These are phyloP conservation scores for Tricholomella constricta DNA, from an alignment of 768 basidiomycete genomes.

Conservation along the genomic window DNA sequence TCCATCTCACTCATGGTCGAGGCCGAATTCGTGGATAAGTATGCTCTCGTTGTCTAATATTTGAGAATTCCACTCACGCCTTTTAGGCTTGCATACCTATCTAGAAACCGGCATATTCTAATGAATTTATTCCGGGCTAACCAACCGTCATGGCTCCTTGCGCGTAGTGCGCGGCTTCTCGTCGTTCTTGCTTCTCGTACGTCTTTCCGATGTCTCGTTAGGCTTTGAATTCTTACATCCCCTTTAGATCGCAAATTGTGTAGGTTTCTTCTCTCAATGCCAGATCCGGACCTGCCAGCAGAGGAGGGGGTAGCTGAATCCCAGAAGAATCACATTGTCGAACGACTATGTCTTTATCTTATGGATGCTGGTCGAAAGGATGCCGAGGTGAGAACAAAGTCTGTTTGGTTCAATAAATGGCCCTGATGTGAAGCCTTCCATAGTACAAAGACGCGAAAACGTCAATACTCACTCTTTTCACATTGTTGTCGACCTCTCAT, in stretches of 20 bases:
- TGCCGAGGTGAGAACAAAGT: slow-evolving; percentile 38
- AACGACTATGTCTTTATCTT: slow-evolving; percentile 49
- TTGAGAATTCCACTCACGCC: background rate
- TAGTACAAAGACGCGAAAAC: slow-evolving; percentile 31
- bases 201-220: slow-evolving; percentile 23
- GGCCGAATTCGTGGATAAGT: slow-evolving; percentile 44
- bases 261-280: slow-evolving; percentile 42
- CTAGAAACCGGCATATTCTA: slow-evolving; percentile 43
- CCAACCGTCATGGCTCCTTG: slow-evolving; percentile 56
- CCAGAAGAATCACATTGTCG: slow-evolving; percentile 44
- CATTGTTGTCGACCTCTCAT: slow-evolving; percentile 41
- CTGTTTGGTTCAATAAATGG: background rate
- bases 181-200: slow-evolving; percentile 56
- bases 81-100: slow-evolving; percentile 31
- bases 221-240: slow-evolving; percentile 2
- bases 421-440: background rate
- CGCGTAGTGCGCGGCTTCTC: slow-evolving; percentile 50
- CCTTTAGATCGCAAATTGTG: slow-evolving; percentile 43
- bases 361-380: slow-evolving; percentile 42
- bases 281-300: slow-evolving; percentile 24
- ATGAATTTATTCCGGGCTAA: slow-evolving; percentile 48
- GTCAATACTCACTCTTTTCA: slow-evolving; percentile 42
- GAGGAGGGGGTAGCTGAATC: slow-evolving; percentile 25
- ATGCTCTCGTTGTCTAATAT: slow-evolving; percentile 9
- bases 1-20: slow-evolving; percentile 50